Percentiles rank a stretch among this genome's conserved stretches.
Conservation (phyloP, 2,329 filamentous ascomycete genomes). For the Colletotrichum tabaci region DNA sequence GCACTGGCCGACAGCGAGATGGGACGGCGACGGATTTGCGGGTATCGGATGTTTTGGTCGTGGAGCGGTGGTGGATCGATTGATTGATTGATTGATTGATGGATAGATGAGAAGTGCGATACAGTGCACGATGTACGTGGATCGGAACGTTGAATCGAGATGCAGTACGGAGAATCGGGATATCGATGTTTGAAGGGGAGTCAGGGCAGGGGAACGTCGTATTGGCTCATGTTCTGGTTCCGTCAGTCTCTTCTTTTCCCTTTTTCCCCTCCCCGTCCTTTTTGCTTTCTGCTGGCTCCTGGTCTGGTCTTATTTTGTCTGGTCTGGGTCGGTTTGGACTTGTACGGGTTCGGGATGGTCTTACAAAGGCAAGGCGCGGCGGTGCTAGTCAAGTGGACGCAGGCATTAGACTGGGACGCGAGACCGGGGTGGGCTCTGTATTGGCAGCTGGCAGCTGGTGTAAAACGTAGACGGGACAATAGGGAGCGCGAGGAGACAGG, state of each 20-base stretch:
- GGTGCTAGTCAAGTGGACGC: constrained; percentile 1
- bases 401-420: background rate
- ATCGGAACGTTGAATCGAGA: constrained; percentile 35
- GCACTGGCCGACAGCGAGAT: constrained; percentile 4
- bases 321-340: constrained; percentile 9
- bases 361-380: constrained; percentile 5
- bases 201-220: constrained; percentile 10
- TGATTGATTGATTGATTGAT: constrained; percentile 17
- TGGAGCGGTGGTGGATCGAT: background rate
- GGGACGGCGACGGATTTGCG: constrained; percentile 4
- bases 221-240: constrained; percentile 9
- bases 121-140: constrained; percentile 15
- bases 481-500: too few relatives aligned
- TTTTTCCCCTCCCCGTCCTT: background rate
- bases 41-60: constrained; percentile 1
- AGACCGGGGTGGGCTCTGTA: background rate
- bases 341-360: constrained; percentile 19
- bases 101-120: constrained; percentile 6
- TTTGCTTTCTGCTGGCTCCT: background rate
- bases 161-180: constrained; percentile 39
- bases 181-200: constrained; percentile 30
- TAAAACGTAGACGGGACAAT: too few relatives aligned
- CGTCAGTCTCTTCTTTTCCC: background rate
- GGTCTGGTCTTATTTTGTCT: constrained; percentile 13
- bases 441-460: constrained; percentile 5